Evolutionary conservation across 805 yeast species (phyloP), one percentile per base, ranked within the genome.

Genomic region (Komagataella mondaviorum): DNA sequence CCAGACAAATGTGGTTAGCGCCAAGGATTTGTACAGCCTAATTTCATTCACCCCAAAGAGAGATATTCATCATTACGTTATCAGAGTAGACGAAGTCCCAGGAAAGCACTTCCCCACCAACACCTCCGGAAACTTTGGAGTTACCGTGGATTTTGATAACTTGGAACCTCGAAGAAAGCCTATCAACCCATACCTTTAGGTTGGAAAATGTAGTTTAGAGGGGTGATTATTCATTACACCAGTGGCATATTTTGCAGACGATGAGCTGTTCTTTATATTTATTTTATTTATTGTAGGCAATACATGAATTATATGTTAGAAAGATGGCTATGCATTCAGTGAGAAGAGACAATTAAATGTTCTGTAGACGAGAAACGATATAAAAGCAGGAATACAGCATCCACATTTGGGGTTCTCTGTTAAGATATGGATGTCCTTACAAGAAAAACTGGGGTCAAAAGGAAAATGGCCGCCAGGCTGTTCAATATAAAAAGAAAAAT

Each of bases 131-230:
- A 58, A 60, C 51, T 59, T 61, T 50, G 55, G 58, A 44, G 14
- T 10, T 30, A 58, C 59, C 3, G 61, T 63, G 51, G 63, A 67
- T 49, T 58, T 59, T 52, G 52, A 55, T 20, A 51, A 53, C 6
- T 54, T 65, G 39, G 66, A 63, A 7, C 65, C 65, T 47, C 64
- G 70, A 62, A 63, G 61, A 55, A 55, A 55, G 23, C 62, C 58
- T 24, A 58, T 56, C 45, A 56, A 60, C 49, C 67, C 65, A 47
- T 60, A 46, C 43, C 39, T 30, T 30, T 30, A 30, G 39, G 10
- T 30, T 8, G 39, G 39, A 14, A 30, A 30, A 7, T 30, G 39
- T 30, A 30, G 39, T 30, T 30, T 30, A 30, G n/a, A 30, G 39
- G 20, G 39, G 39, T 30, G 39, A 30, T 30, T 30, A 30, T 30